phyloP scores from a whole-genome alignment of 805 yeast genomes.

The Candida ovalis region DNA sequence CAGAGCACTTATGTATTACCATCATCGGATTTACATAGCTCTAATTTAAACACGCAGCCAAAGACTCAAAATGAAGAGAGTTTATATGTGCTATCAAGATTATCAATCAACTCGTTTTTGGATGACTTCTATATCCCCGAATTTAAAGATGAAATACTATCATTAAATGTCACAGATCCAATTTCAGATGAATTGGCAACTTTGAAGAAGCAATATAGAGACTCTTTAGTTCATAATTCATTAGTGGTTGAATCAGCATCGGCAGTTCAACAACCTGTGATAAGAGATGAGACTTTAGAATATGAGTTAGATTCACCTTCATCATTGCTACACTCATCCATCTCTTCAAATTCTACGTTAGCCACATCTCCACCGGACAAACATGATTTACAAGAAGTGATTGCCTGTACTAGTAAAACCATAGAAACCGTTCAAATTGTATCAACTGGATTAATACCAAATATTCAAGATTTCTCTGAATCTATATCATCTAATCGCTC shows the following conservation, averaged over 20 bases:
- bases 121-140: conserved; percentile 6
- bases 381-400: background rate
- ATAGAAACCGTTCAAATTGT: background rate
- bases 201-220: background rate
- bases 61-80: background rate
- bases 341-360: background rate
- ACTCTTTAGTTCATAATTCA: background rate
- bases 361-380: background rate
- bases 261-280: background rate
- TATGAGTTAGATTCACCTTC: background rate
- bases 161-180: background rate
- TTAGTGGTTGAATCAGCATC: background rate
- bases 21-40: no score
- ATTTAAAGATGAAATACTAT: conserved; percentile 4
- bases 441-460: background rate
- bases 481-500: background rate
- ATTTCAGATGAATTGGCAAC: background rate
- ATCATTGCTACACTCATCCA: background rate
- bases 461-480: background rate
- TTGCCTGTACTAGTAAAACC: background rate
- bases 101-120: conserved; percentile 2
- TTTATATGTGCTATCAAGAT: background rate
- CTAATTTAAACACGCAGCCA: no score
- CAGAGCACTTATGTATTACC: no score
- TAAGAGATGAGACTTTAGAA: background rate